A percentile compares a stretch with the other conserved stretches of the same genome.
Conservation (phyloP, 225 moss, liverwort and hornwort species). For the Thuidium tamariscinum region DNA sequence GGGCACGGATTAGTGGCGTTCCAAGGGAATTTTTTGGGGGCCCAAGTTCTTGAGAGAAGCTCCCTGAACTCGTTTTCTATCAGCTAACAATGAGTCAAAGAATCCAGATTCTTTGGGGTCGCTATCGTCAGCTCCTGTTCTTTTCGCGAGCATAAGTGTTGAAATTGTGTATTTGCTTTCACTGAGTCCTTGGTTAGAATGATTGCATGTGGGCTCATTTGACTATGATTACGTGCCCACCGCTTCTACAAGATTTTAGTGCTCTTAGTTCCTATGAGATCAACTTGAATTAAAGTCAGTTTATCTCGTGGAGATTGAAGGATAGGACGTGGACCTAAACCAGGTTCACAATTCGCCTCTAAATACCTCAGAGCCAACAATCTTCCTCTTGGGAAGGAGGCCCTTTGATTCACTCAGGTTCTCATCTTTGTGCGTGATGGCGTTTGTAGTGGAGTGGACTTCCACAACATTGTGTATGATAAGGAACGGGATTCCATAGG, state of each 20-base stretch:
- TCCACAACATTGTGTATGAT: slow-evolving; percentile 40
- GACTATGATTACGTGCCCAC: neutral
- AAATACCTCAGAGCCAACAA: neutral
- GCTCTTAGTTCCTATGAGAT: neutral
- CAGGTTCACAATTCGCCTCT: neutral
- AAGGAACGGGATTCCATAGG: slow-evolving; percentile 1
- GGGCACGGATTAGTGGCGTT: neutral
- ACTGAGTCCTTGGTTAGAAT: neutral
- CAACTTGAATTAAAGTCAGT: neutral
- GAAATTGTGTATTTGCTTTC: neutral
- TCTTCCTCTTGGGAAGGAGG: neutral
- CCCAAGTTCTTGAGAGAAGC: neutral
- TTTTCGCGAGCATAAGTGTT: neutral
- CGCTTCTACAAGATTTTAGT: neutral
- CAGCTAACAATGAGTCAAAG: neutral
- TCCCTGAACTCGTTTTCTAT: neutral
- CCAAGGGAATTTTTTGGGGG: neutral
- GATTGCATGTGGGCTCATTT: neutral
- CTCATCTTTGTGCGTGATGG: neutral
- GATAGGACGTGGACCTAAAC: no score
- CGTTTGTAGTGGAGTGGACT: slow-evolving; percentile 28
- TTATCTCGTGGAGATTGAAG: neutral
- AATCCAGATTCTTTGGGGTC: neutral
- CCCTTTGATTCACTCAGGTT: neutral
- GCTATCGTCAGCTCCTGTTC: neutral